Base-by-base conservation (phyloP, 768 basidiomycete species). In the Phallus indusiatus region DNA sequence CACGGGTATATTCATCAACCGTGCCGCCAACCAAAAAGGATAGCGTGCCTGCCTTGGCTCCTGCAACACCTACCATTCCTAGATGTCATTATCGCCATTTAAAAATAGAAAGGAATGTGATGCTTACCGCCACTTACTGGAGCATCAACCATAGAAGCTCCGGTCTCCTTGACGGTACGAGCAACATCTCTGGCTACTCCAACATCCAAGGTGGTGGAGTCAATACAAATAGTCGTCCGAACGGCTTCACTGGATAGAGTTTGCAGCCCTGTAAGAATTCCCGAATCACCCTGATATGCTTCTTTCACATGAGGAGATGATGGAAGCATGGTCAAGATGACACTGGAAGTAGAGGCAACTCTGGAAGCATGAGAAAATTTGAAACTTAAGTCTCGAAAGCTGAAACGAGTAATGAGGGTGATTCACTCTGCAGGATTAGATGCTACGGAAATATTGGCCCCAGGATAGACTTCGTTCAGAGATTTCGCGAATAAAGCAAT, bases 11-110 rank as follows among this genome's bases (percentile, higher is more conserved):
- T 18, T 81, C 77, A 11, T 73, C 67, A 37, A 81, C 71, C 4
- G 82, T 76, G 1, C 92, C 92, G 14, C 94, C 94, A 18, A 94
- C 90, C 53, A 98, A 86, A 76, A 98, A 96, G 4, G 92, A 86
- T 20, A 97, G 76, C 1, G 90, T 89, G 22, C 84, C 94, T 16
- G 88, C 89, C 68, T 85, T 84, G 10, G 94, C 94, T 33, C 92
- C 94, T 14, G 86, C 75, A 10, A 92, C 90, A 35, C 92, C 88
- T 90, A 62, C 7, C 36, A 47, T 53, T 51, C 16, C 54, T 36
- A 49, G 47, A 47, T 48, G 47, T 64, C 49, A 67, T 28, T 34
- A 35, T 42, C 16, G 53, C 56, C 22, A 9, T n/a, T 48, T 50
- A 24, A 28, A 42, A n/a, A 56, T 59, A 28, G 53, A 55, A 54